Evolutionary conservation across 1,284 basidiomycete genomes (phyloP).

Genomic region (Termitomyces sp.): DNA sequence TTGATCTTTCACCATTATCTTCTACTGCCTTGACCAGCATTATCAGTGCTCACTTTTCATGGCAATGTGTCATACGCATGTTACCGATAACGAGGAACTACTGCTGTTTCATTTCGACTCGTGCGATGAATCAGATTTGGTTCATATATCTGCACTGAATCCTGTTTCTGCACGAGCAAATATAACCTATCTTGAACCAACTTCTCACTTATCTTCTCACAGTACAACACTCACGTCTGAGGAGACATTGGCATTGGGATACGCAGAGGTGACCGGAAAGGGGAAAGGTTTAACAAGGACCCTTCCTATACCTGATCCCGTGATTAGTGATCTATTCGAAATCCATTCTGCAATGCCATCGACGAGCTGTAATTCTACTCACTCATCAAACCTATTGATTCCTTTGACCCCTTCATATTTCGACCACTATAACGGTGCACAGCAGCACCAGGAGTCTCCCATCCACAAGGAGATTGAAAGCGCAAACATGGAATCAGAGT

Average conservation of each 20-base stretch:
- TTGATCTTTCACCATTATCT: constrained; percentile 7
- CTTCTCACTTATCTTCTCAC: constrained; percentile 23
- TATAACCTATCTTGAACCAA: constrained; percentile 2
- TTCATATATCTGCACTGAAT: constrained; percentile 15
- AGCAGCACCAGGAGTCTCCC: constrained; percentile 3
- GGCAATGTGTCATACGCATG: constrained; percentile 31
- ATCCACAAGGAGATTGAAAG: constrained; percentile 2
- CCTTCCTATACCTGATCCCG: constrained; percentile 36
- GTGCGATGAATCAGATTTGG: constrained; percentile 29
- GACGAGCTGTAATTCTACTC: constrained; percentile 21
- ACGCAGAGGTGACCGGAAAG: constrained; percentile 27
- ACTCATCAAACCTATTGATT: constrained; percentile 14
- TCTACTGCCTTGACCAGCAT: constrained; percentile 8
- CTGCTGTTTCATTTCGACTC: constrained; percentile 48
- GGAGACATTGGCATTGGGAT: constrained; percentile 16
- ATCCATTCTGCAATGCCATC: constrained; percentile 20
- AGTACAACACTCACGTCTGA: constrained; percentile 24
- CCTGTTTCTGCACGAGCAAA: constrained; percentile 9
- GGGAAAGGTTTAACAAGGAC: constrained; percentile 47
- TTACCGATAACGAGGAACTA: constrained; percentile 50
- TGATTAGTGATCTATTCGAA: constrained; percentile 36
- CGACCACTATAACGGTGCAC: constrained; percentile 20
- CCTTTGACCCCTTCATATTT: constrained; percentile 25
- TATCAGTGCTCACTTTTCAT: not conserved
- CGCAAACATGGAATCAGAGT: constrained; percentile 15